Conservation (phyloP, 164 flowering plant species). For the Protea cynaroides region DNA sequence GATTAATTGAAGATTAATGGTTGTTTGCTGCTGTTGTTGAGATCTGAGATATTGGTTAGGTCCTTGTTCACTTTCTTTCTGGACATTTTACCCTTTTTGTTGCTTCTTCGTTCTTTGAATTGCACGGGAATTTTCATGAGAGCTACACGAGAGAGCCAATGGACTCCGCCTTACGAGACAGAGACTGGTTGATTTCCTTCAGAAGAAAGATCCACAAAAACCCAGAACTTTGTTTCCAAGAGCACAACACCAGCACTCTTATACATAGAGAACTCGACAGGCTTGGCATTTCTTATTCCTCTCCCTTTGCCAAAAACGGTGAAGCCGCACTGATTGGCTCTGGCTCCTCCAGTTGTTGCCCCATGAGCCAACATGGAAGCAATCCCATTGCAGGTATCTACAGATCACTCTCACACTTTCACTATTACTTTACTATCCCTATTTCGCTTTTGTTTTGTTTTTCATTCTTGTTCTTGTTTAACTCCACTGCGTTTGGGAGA, state of each 20-base stretch:
- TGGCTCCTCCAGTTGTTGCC: conserved; percentile 68
- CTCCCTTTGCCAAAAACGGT: conserved; percentile 72
- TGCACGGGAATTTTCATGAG: background rate
- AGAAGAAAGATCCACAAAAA: conserved; percentile 70
- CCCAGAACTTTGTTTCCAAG: conserved; percentile 77
- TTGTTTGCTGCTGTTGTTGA: background rate
- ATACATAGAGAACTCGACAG: conserved; percentile 54
- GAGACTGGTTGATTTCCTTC: conserved; percentile 57
- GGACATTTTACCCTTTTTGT: background rate
- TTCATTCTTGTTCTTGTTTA: background rate
- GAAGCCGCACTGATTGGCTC: conserved; percentile 65
- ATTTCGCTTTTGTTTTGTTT: background rate
- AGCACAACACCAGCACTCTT: conserved; percentile 77
- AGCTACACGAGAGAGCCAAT: conserved; percentile 25
- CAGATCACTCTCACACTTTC: no score
- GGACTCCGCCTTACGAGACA: conserved; percentile 39
- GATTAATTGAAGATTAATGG: no score
- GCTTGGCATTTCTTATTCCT: conserved; percentile 49
- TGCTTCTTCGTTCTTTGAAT: conserved; percentile 4
- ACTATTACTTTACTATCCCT: background rate
- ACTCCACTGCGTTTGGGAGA: background rate
- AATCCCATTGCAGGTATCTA: conserved; percentile 64
- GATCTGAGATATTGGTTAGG: background rate
- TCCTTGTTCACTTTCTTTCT: conserved; percentile 1
- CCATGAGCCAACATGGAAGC: conserved; percentile 94